Evolutionary conservation across 306 rosid species (phyloP).

Genomic region (Ceratonia siliqua): DNA sequence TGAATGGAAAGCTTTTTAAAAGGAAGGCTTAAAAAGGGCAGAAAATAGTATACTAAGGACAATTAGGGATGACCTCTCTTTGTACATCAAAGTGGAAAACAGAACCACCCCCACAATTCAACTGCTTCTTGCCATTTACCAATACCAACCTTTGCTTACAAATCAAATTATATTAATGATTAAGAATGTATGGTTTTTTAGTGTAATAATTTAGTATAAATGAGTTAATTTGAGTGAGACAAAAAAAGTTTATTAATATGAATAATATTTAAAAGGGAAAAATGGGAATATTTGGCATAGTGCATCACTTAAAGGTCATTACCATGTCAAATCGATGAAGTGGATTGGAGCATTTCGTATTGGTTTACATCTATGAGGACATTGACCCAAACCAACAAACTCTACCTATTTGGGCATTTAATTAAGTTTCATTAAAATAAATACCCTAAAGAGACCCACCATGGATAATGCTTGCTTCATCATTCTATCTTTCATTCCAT

Average conservation of each 20-base stretch:
- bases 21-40: slow-evolving; percentile 9
- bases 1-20: slow-evolving; percentile 11
- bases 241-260: too few species aligned
- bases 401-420: not conserved
- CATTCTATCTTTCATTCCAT: too few species aligned
- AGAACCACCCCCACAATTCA: slow-evolving; percentile 37
- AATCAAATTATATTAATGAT: slow-evolving; percentile 13
- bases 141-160: slow-evolving; percentile 30
- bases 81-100: slow-evolving; percentile 41
- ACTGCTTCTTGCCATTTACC: slow-evolving; percentile 44
- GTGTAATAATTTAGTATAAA: too few species aligned
- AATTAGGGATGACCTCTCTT: slow-evolving; percentile 26
- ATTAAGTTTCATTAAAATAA: not conserved
- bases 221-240: too few species aligned
- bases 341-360: slow-evolving; percentile 27
- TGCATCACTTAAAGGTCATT: slow-evolving; percentile 24
- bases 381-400: slow-evolving; percentile 30
- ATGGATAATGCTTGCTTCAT: not conserved
- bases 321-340: slow-evolving; percentile 36
- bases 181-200: not conserved
- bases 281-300: slow-evolving; percentile 27
- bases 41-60: slow-evolving; percentile 4
- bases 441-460: too few species aligned
- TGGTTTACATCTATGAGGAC: slow-evolving; percentile 21
- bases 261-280: slow-evolving; percentile 3